Percentiles rank a stretch among this genome's conserved stretches.
Evolutionary conservation across 148 eudicot species (phyloP).

Genomic region (Dysphania ambrosioides): DNA sequence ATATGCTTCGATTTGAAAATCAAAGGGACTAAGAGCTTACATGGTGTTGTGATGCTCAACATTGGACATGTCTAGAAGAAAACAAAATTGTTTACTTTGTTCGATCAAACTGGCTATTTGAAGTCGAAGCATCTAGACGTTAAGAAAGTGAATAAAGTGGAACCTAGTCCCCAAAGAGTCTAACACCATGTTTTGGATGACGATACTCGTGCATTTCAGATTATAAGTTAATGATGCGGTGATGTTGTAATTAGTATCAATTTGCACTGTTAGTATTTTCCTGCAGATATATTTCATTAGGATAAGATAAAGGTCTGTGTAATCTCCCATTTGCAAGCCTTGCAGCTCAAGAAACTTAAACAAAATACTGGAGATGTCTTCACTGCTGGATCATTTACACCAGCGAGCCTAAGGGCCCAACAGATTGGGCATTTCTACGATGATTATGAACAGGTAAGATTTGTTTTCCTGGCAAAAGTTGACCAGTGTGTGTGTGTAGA

Average conservation of each 20-base stretch:
- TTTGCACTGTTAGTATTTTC: neutral
- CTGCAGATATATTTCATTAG: constrained; percentile 3
- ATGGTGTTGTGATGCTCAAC: constrained; percentile 77
- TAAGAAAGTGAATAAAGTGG: constrained; percentile 47
- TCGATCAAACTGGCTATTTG: constrained; percentile 32
- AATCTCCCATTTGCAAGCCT: constrained; percentile 79
- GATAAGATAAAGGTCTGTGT: constrained; percentile 23
- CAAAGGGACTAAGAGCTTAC: too few species aligned
- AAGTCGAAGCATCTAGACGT: constrained; percentile 35
- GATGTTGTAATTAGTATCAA: neutral
- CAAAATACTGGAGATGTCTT: constrained; percentile 97
- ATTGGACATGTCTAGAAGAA: constrained; percentile 70
- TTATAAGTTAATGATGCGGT: constrained; percentile 12
- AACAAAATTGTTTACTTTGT: constrained; percentile 37
- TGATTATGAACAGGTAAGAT: constrained; percentile 77
- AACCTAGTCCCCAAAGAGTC: constrained; percentile 55
- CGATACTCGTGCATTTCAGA: constrained; percentile 96
- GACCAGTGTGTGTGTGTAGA: too few species aligned
- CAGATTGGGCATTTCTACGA: constrained; percentile 89
- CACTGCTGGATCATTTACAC: constrained; percentile 88
- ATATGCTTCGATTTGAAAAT: too few species aligned
- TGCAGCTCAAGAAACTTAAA: constrained; percentile 87
- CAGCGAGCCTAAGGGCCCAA: constrained; percentile 87
- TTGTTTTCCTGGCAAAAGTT: too few species aligned
- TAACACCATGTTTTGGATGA: constrained; percentile 85